A percentile compares a stretch with the other conserved stretches of the same genome.
Evolutionary conservation across 2,329 filamentous ascomycete genomes (phyloP).

Genomic region (Neonectria punicea): DNA sequence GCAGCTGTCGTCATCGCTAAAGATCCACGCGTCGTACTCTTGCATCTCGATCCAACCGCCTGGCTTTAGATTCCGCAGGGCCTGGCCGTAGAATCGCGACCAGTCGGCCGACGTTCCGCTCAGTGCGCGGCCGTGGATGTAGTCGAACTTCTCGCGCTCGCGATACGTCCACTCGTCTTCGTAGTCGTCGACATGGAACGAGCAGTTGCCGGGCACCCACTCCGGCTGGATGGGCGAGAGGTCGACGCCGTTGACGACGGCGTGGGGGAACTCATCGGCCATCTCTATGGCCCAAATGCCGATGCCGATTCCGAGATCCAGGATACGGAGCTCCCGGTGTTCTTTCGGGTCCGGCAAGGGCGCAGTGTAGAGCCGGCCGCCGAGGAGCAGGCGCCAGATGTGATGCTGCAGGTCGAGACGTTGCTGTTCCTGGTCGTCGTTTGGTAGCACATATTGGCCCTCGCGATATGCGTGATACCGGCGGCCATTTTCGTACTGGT

Average conservation of each 20-base stretch:
- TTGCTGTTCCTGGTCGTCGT: conserved; percentile 49
- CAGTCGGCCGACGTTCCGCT: conserved; percentile 48
- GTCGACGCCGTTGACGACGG: too few relatives aligned
- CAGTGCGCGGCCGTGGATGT: conserved; percentile 50
- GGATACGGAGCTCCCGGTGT: conserved; percentile 50
- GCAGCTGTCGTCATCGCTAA: conserved; percentile 52
- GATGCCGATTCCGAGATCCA: conserved; percentile 59
- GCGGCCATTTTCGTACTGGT: conserved; percentile 48
- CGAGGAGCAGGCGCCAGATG: conserved; percentile 43
- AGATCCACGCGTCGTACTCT: conserved; percentile 53
- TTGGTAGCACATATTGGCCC: conserved; percentile 44
- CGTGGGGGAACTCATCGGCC: too few relatives aligned
- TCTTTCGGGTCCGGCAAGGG: conserved; percentile 40
- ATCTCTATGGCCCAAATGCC: too few relatives aligned
- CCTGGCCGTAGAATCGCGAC: conserved; percentile 45
- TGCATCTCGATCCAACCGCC: conserved; percentile 53
- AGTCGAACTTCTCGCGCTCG: conserved; percentile 48
- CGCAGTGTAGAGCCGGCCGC: conserved; percentile 38
- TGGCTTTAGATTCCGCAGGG: conserved; percentile 44
- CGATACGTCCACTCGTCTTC: conserved; percentile 57
- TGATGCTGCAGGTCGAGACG: conserved; percentile 52
- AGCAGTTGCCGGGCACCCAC: conserved; percentile 68
- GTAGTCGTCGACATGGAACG: conserved; percentile 73
- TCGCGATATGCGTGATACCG: conserved; percentile 48
- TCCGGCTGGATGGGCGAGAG: conserved; percentile 55